Percentiles rank a stretch among this genome's conserved stretches.
These are phyloP conservation scores for Hapsidospora chrysogenum DNA, from an alignment of 495 filamentous ascomycete genomes.

Conservation along the genomic window DNA sequence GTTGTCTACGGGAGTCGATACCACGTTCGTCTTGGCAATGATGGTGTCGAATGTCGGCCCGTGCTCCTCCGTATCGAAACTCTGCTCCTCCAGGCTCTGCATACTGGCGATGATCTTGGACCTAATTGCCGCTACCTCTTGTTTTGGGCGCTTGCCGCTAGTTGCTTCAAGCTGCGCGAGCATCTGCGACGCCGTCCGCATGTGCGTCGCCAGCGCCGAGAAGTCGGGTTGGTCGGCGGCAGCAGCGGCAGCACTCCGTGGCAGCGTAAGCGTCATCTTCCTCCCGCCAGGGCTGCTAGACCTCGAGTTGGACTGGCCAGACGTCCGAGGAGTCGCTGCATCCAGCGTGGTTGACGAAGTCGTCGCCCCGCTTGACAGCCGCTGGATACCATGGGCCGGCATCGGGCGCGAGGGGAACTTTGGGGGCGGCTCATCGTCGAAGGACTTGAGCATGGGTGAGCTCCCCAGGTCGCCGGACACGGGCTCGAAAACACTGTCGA, in stretches of 20 bases:
- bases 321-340: slow-evolving; percentile 40
- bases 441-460: slow-evolving; percentile 42
- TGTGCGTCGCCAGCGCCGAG: slow-evolving; percentile 60
- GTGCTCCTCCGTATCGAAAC: slow-evolving; percentile 45
- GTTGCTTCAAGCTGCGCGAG: slow-evolving; percentile 58
- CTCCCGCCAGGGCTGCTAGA: slow-evolving; percentile 40
- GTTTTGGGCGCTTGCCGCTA: slow-evolving; percentile 49
- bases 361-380: slow-evolving; percentile 37
- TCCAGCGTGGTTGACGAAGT: slow-evolving; percentile 31
- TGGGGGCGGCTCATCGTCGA: slow-evolving; percentile 21
- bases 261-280: slow-evolving; percentile 29
- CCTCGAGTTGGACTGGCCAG: slow-evolving; percentile 35
- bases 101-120: slow-evolving; percentile 69
- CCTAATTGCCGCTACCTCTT: slow-evolving; percentile 59
- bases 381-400: slow-evolving; percentile 9
- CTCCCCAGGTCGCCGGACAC: slow-evolving; percentile 53
- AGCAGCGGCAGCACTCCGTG: slow-evolving; percentile 13
- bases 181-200: slow-evolving; percentile 68
- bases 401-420: not conserved
- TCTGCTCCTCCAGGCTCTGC: slow-evolving; percentile 69
- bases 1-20: slow-evolving; percentile 14
- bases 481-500: slow-evolving; percentile 66
- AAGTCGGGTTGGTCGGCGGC: slow-evolving; percentile 47
- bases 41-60: slow-evolving; percentile 57
- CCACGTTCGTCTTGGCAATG: slow-evolving; percentile 35